Conservation (phyloP, 495 filamentous ascomycete species). For the Chaetomidium leptoderma region DNA sequence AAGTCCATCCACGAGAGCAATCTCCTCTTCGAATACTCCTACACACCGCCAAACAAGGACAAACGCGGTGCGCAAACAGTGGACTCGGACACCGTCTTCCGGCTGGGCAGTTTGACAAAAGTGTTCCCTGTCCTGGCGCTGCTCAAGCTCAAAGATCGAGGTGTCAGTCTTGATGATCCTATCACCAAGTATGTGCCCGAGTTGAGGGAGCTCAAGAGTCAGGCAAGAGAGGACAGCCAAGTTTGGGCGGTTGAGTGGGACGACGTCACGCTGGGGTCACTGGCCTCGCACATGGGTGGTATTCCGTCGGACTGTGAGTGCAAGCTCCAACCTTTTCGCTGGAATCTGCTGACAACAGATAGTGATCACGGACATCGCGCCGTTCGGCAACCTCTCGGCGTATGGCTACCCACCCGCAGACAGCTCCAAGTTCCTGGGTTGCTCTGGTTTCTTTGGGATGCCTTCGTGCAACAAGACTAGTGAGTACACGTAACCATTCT, state of each 20-base stretch:
- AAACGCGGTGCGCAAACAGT: slow-evolving; percentile 31
- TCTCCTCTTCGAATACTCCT: slow-evolving; percentile 31
- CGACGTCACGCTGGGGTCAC: slow-evolving; percentile 36
- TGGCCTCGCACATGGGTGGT: slow-evolving; percentile 37
- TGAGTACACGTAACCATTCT: not conserved
- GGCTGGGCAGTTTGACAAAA: slow-evolving; percentile 51
- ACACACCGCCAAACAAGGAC: slow-evolving; percentile 31
- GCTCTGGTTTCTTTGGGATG: slow-evolving; percentile 33
- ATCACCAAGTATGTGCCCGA: slow-evolving; percentile 46
- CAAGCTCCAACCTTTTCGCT: not conserved
- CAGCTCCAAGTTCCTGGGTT: slow-evolving; percentile 27
- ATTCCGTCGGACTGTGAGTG: slow-evolving; percentile 34
- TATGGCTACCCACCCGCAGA: slow-evolving; percentile 31
- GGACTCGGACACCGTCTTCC: slow-evolving; percentile 47
- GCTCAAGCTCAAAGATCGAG: slow-evolving; percentile 31
- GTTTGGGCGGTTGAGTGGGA: slow-evolving; percentile 37
- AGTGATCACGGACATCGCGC: slow-evolving; percentile 32
- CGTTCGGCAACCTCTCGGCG: slow-evolving; percentile 26
- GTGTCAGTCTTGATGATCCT: slow-evolving; percentile 41
- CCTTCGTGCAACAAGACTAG: slow-evolving; percentile 26
- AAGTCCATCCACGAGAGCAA: slow-evolving; percentile 37
- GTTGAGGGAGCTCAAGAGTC: slow-evolving; percentile 28
- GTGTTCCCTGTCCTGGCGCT: slow-evolving; percentile 45
- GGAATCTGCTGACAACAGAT: not conserved
- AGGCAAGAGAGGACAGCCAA: slow-evolving; percentile 26